Base-by-base conservation (phyloP, 805 yeast species). In the Jamesozyma gamospora region DNA sequence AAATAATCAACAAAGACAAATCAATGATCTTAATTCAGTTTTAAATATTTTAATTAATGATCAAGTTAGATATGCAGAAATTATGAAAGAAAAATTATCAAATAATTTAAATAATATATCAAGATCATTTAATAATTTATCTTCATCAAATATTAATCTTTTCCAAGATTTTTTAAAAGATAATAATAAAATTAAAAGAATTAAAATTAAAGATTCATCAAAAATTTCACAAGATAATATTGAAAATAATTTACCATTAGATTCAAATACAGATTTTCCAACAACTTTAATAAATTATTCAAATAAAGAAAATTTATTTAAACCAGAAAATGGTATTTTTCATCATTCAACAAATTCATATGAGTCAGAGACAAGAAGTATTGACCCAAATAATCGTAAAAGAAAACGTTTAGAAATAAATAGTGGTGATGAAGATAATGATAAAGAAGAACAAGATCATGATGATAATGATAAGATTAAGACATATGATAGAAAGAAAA, bases 1-100 rank as follows among this genome's bases (percentile, higher is more conserved):
- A 4, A 39, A 46, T n/a, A 45, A 58, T 2, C 63, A 58, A 39
- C 62, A 56, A 39, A 58, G 55, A 34, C 62, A 55, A 39, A 56
- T 58, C 12, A 44, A 39, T 17, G 56, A 53, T n/a, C 41, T 58
- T 34, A 53, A 49, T 34, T 48, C 52, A 7, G 49, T 52, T 16
- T 31, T 58, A 14, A 47, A 50, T 10, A 49, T 55, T 4, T 13
- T 57, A 24, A 38, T 57, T 27, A 54, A 53, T 36, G 62, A 56
- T 31, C 61, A 57, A 36, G 49, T 41, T n/a, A 40, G 56, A 21
- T 50, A 55, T 41, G 45, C 57, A 3, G 63, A 54, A 21, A 43
- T 50, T 12, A 39, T 53, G 27, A 47, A 53, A 34, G 60, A 56
- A 28, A 57, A 55, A 42, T 31, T 56, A 21, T 36, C 46, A 1